Conservation (phyloP, 1,284 basidiomycete genomes). For the Pseudozyma hubeiensis region DNA sequence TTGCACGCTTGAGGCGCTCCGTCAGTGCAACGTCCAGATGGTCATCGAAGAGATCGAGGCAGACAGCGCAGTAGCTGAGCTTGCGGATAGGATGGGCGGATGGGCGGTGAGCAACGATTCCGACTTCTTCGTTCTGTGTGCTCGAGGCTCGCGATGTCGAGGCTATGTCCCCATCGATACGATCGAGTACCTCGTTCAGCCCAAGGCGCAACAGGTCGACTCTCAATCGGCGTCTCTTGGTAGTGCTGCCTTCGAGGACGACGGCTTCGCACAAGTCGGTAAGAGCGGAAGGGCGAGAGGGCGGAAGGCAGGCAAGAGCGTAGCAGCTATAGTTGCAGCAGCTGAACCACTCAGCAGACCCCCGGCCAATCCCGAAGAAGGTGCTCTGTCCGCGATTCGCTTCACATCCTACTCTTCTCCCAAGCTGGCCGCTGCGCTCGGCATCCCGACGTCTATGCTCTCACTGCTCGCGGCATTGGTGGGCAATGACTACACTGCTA, state of each 20-base stretch:
- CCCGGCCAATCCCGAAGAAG: conserved; percentile 14
- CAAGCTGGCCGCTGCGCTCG: conserved; percentile 49
- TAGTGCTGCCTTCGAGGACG: conserved; percentile 32
- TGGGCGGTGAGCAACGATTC: conserved; percentile 60
- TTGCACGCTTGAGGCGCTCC: conserved; percentile 43
- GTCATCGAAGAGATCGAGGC: conserved; percentile 56
- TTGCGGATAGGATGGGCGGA: conserved; percentile 47
- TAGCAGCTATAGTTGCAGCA: neutral
- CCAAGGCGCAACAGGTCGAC: conserved; percentile 6
- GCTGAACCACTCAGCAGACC: conserved; percentile 11
- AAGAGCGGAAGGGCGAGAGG: conserved; percentile 27
- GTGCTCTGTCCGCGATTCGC: conserved; percentile 22
- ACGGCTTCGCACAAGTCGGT: conserved; percentile 55
- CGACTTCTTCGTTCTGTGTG: conserved; percentile 62
- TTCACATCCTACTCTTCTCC: conserved; percentile 52
- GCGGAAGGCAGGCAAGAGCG: conserved; percentile 10
- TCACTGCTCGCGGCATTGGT: conserved; percentile 56
- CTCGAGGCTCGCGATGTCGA: conserved; percentile 41
- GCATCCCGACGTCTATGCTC: conserved; percentile 49
- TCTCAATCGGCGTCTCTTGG: neutral
- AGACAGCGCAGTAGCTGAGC: conserved; percentile 55
- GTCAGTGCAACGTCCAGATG: conserved; percentile 32
- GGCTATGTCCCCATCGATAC: conserved; percentile 59
- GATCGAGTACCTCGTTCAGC: conserved; percentile 46
- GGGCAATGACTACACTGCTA: conserved; percentile 60